These are phyloP conservation scores for Beauveria caledonica DNA, from an alignment of 2,329 filamentous ascomycete genomes.

Conservation along the genomic window DNA sequence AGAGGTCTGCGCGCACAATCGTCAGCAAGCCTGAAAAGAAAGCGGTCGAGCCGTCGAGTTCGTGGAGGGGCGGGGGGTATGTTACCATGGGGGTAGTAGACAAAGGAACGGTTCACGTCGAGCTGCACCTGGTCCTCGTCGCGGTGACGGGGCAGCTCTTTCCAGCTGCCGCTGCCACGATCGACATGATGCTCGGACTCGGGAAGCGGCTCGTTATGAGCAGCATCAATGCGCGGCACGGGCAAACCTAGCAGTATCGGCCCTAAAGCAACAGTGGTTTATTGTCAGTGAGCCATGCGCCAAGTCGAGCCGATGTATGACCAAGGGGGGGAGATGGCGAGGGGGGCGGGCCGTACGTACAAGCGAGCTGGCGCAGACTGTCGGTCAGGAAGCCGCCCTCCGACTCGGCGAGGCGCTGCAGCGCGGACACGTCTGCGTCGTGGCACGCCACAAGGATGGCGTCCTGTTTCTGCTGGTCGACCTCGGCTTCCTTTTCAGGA, in stretches of 20 bases:
- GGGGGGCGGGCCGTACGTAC: constrained; percentile 39
- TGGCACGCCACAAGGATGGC: constrained; percentile 49
- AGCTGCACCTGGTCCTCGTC: constrained; percentile 89
- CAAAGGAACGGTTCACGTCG: constrained; percentile 92
- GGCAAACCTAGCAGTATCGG: constrained; percentile 12
- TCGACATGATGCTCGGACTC: constrained; percentile 15
- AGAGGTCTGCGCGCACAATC: constrained; percentile 43
- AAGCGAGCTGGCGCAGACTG: constrained; percentile 62
- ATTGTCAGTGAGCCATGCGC: neutral
- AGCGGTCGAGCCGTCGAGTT: no score
- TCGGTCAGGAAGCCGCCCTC: constrained; percentile 61
- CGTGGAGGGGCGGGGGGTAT: no score
- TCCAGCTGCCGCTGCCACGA: constrained; percentile 37
- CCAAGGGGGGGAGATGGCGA: neutral
- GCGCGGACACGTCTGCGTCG: constrained; percentile 43
- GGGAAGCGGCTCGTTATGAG: constrained; percentile 13
- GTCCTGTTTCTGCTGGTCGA: constrained; percentile 23
- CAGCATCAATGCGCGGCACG: constrained; percentile 1
- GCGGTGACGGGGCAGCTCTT: constrained; percentile 60
- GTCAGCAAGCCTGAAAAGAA: no score
- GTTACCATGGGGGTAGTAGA: constrained; percentile 84
- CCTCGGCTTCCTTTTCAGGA: neutral
- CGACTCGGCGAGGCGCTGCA: constrained; percentile 52
- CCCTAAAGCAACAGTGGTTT: constrained; percentile 5
- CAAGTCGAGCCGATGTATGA: neutral